phyloP scores from a whole-genome alignment of 306 rosid species.

The Sicyos edulis region DNA sequence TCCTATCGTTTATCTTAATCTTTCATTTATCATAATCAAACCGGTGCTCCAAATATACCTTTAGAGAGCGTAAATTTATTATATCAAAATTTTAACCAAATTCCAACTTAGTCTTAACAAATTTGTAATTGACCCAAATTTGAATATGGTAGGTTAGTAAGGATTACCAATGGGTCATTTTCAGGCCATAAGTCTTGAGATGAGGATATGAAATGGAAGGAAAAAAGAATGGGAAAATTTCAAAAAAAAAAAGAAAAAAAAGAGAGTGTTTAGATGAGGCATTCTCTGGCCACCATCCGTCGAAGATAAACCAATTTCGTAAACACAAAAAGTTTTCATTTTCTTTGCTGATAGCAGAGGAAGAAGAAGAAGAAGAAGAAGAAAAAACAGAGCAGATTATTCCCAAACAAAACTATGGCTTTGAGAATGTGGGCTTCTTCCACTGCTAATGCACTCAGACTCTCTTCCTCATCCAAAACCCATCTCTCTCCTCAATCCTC shows the following conservation, averaged over 20 bases:
- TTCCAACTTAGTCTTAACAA: too few relatives aligned
- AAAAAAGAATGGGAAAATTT: neutral
- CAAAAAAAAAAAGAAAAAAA: neutral
- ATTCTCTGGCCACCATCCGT: slow-evolving; percentile 21
- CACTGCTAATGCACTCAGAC: slow-evolving; percentile 76
- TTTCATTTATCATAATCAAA: too few relatives aligned
- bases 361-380: neutral
- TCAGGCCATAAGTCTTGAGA: too few relatives aligned
- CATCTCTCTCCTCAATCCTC: slow-evolving; percentile 53
- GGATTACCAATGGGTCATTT: too few relatives aligned
- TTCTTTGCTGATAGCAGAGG: neutral
- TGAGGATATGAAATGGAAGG: neutral
- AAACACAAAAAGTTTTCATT: neutral
- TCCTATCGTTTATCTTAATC: too few relatives aligned
- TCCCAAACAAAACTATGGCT: slow-evolving; percentile 44
- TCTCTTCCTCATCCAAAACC: slow-evolving; percentile 56
- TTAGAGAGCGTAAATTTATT: too few relatives aligned
- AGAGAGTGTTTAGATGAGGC: slow-evolving; percentile 5
- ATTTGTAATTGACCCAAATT: too few relatives aligned
- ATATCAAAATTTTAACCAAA: too few relatives aligned
- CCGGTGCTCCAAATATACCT: too few relatives aligned
- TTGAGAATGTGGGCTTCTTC: slow-evolving; percentile 96
- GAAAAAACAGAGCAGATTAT: neutral
- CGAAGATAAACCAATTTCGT: slow-evolving; percentile 18
- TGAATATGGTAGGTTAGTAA: too few relatives aligned